Conservation (phyloP, 768 basidiomycete species). For the Boletus fagicola region DNA sequence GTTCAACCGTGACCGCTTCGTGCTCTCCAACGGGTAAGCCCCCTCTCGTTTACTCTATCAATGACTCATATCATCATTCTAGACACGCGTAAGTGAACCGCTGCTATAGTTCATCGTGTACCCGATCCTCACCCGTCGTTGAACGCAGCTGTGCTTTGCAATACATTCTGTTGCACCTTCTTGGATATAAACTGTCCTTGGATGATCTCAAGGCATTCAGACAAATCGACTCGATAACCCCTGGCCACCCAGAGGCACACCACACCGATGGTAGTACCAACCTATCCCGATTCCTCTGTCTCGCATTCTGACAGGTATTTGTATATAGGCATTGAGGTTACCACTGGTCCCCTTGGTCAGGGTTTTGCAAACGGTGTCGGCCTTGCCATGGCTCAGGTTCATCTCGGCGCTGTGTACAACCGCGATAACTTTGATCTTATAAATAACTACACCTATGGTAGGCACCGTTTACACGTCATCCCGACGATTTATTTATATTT, state of each 20-base stretch:
- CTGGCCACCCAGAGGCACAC: slow-evolving; percentile 85
- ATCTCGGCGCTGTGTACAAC: slow-evolving; percentile 88
- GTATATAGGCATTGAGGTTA: slow-evolving; percentile 72
- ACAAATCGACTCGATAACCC: slow-evolving; percentile 85
- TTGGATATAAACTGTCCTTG: slow-evolving; percentile 88
- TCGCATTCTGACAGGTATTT: slow-evolving; percentile 5
- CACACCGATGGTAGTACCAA: slow-evolving; percentile 56
- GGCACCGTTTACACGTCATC: slow-evolving; percentile 8
- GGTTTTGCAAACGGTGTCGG: slow-evolving; percentile 93
- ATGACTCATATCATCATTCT: slow-evolving; percentile 9
- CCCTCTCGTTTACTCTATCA: background rate
- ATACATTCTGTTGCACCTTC: slow-evolving; percentile 87
- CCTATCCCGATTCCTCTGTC: background rate
- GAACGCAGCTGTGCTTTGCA: slow-evolving; percentile 80
- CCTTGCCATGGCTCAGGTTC: slow-evolving; percentile 89
- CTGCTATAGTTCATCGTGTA: background rate
- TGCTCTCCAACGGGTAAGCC: slow-evolving; percentile 88
- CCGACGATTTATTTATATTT: slow-evolving; percentile 2
- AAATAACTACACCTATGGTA: slow-evolving; percentile 88
- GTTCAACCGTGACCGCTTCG: slow-evolving; percentile 97
- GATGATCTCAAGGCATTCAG: slow-evolving; percentile 94
- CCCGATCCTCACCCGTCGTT: slow-evolving; percentile 5
- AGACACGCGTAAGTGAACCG: slow-evolving; percentile 68
- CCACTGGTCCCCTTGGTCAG: slow-evolving; percentile 95
- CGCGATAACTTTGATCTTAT: slow-evolving; percentile 78